Evolutionary conservation across 176 grass and related monocot species (phyloP).

Genomic region (Oryza coarctata): DNA sequence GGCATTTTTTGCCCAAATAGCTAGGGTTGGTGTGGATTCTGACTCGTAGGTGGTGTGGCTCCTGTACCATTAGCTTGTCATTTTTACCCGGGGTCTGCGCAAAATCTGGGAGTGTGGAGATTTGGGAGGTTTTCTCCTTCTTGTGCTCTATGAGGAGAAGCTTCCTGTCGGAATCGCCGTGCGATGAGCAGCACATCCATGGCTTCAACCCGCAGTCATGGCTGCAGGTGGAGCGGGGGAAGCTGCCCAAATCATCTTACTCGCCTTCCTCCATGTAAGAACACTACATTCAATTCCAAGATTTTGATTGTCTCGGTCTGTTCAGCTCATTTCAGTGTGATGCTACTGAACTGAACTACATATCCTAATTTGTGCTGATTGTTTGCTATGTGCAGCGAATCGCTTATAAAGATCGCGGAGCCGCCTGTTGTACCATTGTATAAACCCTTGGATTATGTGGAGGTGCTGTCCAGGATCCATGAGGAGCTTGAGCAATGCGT

Average conservation of each 20-base stretch:
- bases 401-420: slow-evolving; percentile 86
- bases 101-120: slow-evolving; percentile 74
- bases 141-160: slow-evolving; percentile 96
- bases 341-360: neutral
- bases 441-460: slow-evolving; percentile 84
- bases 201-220: slow-evolving; percentile 80
- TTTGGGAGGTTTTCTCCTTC: slow-evolving; percentile 78
- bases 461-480: slow-evolving; percentile 76
- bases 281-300: neutral
- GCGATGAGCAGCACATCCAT: slow-evolving; percentile 72
- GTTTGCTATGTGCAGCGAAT: slow-evolving; percentile 54
- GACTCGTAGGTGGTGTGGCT: slow-evolving; percentile 7
- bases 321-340: neutral
- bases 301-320: neutral
- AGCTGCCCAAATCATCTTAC: slow-evolving; percentile 69
- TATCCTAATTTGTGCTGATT: neutral
- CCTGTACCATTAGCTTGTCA: slow-evolving; percentile 13
- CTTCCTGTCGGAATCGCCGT: slow-evolving; percentile 72
- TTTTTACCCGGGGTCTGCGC: slow-evolving; percentile 10
- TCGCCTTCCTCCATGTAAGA: slow-evolving; percentile 91
- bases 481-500: slow-evolving; percentile 75
- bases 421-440: slow-evolving; percentile 63
- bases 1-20: slow-evolving; percentile 10
- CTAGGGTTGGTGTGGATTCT: slow-evolving; percentile 8
- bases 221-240: slow-evolving; percentile 96